These are phyloP conservation scores for Bombardia bombarda DNA, from an alignment of 495 filamentous ascomycete species.

Conservation along the genomic window DNA sequence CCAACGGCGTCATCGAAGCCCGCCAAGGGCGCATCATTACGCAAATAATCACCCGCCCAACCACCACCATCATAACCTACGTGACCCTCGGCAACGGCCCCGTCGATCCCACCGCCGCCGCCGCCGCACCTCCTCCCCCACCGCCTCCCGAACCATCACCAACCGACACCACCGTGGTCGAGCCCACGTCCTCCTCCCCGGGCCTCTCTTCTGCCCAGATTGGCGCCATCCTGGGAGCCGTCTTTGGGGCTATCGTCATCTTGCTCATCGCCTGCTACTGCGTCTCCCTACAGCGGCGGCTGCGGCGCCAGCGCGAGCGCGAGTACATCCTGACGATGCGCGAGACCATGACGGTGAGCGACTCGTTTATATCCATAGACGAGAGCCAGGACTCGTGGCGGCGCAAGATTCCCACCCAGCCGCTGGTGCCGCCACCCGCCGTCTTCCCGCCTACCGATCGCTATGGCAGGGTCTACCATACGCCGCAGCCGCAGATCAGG, in stretches of 20 bases:
- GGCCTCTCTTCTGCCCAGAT: background rate
- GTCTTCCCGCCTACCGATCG: background rate
- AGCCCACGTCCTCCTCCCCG: background rate
- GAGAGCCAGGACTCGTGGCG: background rate
- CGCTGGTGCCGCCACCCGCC: background rate
- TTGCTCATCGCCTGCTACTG: background rate
- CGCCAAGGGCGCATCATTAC: conserved; percentile 1
- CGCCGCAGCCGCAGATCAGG: background rate
- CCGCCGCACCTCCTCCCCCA: background rate
- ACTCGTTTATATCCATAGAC: no score
- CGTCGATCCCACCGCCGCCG: background rate
- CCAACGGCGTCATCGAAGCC: background rate
- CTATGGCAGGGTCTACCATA: background rate
- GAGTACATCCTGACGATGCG: background rate
- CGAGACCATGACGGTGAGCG: background rate
- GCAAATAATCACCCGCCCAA: conserved; percentile 1
- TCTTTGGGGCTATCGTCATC: background rate
- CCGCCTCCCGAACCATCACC: background rate
- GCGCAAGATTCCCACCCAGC: background rate
- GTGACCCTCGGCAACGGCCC: background rate
- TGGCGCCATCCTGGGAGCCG: background rate
- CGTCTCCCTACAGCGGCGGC: background rate
- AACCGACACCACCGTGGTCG: background rate
- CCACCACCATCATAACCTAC: background rate
- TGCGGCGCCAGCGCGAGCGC: background rate